These are phyloP conservation scores for Garcia nutans DNA, from an alignment of 345 rosid genomes.

Conservation along the genomic window DNA sequence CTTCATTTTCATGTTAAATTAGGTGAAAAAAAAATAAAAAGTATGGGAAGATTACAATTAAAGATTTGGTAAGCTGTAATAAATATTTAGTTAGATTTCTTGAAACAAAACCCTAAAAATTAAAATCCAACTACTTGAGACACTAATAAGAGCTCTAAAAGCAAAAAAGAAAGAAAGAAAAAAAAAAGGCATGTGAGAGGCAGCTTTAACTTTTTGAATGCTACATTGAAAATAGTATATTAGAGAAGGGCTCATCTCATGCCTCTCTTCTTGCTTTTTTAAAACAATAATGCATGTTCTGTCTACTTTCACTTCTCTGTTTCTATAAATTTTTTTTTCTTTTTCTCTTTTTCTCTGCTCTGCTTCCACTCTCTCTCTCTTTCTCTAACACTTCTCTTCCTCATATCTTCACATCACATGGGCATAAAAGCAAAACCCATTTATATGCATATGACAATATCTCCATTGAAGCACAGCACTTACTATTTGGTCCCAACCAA, in stretches of 20 bases:
- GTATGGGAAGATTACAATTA: neutral
- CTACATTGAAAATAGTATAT: constrained; percentile 21
- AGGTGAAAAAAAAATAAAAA: neutral
- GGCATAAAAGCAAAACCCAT: constrained; percentile 5
- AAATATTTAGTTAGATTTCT: constrained; percentile 12
- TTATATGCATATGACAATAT: neutral
- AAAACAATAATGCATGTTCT: constrained; percentile 36
- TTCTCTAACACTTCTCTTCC: constrained; percentile 5
- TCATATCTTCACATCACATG: constrained; percentile 26
- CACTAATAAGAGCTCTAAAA: constrained; percentile 22
- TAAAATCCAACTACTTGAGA: constrained; percentile 13
- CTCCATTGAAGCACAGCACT: constrained; percentile 13
- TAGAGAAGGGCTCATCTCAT: constrained; percentile 16
- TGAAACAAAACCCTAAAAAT: constrained; percentile 5
- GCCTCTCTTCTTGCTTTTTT: constrained; percentile 9
- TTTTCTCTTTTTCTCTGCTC: neutral
- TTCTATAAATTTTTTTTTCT: constrained; percentile 17
- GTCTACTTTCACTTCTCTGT: constrained; percentile 33
- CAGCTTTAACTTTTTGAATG: constrained; percentile 40
- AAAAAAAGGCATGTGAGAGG: constrained; percentile 43
- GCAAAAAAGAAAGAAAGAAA: constrained; percentile 25
- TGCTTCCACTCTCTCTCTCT: constrained; percentile 7
- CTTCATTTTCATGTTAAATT: neutral
- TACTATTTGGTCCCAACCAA: constrained; percentile 15
- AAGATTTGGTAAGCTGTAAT: constrained; percentile 24